Base-by-base conservation (phyloP, 2,329 filamentous ascomycete genomes). In the Shiraia bambusicola region DNA sequence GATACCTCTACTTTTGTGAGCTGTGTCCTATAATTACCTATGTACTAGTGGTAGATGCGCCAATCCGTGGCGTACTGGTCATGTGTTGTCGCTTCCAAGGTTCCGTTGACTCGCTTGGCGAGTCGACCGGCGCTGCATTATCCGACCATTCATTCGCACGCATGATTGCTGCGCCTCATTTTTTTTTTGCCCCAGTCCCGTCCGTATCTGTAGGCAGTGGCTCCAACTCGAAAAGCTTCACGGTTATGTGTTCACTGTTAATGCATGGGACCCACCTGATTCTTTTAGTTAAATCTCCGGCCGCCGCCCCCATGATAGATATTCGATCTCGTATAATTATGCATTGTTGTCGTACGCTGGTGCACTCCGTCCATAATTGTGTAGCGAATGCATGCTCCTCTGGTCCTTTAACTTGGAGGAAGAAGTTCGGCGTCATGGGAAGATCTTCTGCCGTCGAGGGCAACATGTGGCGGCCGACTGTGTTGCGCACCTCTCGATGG, bases 241-340 rank as follows among this genome's bases (percentile, higher is more conserved):
- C 34, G 24, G 26, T 13, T 41, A 19, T 30, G 46, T 12, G 40
- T 47, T 37, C 54, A 47, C 25, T 14, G 36, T 17, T 14, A 50
- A 8, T n/a, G n/a, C n/a, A n/a, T n/a, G n/a, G 30, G n/a, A 3
- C 34, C 30, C 1, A 56, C 19, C 32, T 52, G 44, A 9, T 65
- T 72, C 67, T 73, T 75, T 34, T 73, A 58, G 36, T 70, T 60
- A 42, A 67, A 74, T 34, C 74, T 45, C 46, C 62, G 48, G n/a
- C 76, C 69, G 10, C 2, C 11, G 28, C 70, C 68, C 37, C 39
- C 41, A 29, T 70, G 53, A 45, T 75, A 75, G 2, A 48, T 72
- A 4, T 66, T 65, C 28, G 63, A 67, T 25, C 72, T 65, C 0
- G 69, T 65, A 49, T n/a, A n/a, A n/a, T n/a, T 71, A 67, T 9